Conservation (phyloP, 192 early-diverging fungal genomes). For the Piromyces finnis region DNA sequence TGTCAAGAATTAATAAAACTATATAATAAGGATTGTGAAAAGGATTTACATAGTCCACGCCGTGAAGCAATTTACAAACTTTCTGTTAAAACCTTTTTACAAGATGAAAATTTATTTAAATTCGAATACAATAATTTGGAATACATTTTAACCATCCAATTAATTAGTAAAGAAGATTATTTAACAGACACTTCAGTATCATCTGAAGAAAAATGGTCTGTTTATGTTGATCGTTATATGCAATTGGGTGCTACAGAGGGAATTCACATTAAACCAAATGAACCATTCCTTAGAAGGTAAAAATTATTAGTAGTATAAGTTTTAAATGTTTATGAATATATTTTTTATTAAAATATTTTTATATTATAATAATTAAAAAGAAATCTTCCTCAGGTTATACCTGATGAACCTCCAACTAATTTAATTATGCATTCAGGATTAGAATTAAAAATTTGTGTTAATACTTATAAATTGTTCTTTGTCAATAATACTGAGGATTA, state of each 20-base stretch:
- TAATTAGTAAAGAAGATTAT: slow-evolving; percentile 76
- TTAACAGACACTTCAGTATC: slow-evolving; percentile 60
- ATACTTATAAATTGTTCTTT: slow-evolving; percentile 97
- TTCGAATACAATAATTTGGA: slow-evolving; percentile 58
- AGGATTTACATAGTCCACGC: slow-evolving; percentile 9
- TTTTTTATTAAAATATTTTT: neutral
- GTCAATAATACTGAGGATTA: slow-evolving; percentile 86
- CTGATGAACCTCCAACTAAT: slow-evolving; percentile 13
- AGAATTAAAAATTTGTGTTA: slow-evolving; percentile 91
- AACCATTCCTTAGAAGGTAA: slow-evolving; percentile 61
- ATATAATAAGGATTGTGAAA: slow-evolving; percentile 22
- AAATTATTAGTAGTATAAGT: neutral
- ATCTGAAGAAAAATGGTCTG: slow-evolving; percentile 81
- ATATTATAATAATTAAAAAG: neutral
- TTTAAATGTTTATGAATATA: neutral
- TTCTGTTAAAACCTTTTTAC: slow-evolving; percentile 15
- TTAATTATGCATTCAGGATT: slow-evolving; percentile 57
- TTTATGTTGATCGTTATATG: slow-evolving; percentile 91
- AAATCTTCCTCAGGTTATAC: neutral
- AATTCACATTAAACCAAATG: slow-evolving; percentile 8
- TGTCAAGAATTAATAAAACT: slow-evolving; percentile 16
- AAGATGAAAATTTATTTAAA: slow-evolving; percentile 62
- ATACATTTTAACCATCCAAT: slow-evolving; percentile 59
- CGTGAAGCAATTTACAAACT: slow-evolving; percentile 32
- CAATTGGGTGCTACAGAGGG: slow-evolving; percentile 68